Base-by-base conservation (phyloP, 2,329 filamentous ascomycete genomes). In the Ploettnerulaceae sp. region DNA sequence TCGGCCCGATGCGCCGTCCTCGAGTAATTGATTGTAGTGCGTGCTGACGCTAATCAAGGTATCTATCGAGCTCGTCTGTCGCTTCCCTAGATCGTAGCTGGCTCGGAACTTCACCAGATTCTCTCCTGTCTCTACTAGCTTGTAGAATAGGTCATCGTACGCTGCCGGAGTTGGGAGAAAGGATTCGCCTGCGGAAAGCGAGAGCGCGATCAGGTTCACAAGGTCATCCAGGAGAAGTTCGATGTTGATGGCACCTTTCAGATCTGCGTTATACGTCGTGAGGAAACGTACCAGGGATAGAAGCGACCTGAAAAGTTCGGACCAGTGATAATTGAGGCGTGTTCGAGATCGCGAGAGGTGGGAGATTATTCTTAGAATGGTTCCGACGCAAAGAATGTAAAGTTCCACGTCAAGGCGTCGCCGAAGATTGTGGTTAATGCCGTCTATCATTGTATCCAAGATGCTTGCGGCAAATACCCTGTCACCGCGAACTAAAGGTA, bases 111-210 rank as follows among this genome's bases (percentile, higher is more conserved):
- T 89, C 24, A 76, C 71, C 17, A 97, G 75, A 9, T 88, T 77
- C 38, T 95, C 88, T 8, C 90, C 89, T 2, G 84, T 86, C 67
- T 98, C 93, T 20, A 97, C 89, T 2, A 97, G 78, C 69, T 98
- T 98, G 77, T 98, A 98, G 69, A 98, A 97, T 0, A 98, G 74
- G 61, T 98, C 93, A 60, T 98, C 93, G 66, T 97, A 97, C 1
- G 88, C 83, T 14, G 86, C 79, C 0, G 89, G 83, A 22, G 86
- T 87, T 0, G 91, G 93, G 6, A 98, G 75, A 67, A 98, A 97
- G 2, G 86, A 82, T 64, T 97, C 93, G 5, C 93, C 93, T 2
- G 82, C 80, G 1, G 87, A 93, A 6, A 98, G 74, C 2, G 88
- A 86, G 29, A 96, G 76, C 1, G 88, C 88, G 29, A 96, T 73